Base-by-base conservation (phyloP, 129 eudicot species). In the Calendula officinalis region DNA sequence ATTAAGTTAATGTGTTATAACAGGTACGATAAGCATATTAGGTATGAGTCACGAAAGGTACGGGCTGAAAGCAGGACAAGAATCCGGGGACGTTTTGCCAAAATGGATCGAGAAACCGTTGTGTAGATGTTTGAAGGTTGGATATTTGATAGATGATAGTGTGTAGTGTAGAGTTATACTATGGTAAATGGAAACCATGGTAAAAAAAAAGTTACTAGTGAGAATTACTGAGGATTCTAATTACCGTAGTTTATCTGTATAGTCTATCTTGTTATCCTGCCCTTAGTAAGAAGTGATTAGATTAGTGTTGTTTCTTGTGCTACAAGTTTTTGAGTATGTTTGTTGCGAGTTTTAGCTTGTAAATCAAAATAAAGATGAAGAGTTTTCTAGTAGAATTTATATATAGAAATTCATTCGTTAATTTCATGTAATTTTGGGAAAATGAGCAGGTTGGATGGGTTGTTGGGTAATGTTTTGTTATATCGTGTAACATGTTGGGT, bases 21-120 rank as follows among this genome's bases (percentile, higher is more conserved):
- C 78, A 91, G 98, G 86, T 91, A 84, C 52, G 96, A 91, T 6
- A 91, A 88, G 95, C 98, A 85, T 66, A 85, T 91, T 16, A 81
- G 98, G 77, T 91, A 91, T 15, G 98, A 88, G 60, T 87, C 98
- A 40, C 64, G 98, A 57, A 91, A 88, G 82, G 86, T 81, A n/a
- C 80, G 91, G 8, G 98, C 98, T 17, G 98, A 91, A 60, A 76
- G 74, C 73, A 78, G 98, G 81, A 79, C 76, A 17, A 87, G 98
- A 64, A 70, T 91, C 64, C 83, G 78, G 62, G 98, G 98, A 5
- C 98, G 98, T 38, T 91, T 91, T 70, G 98, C 98, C 38, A 91
- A 87, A 80, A 75, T 84, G 65, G 91, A 81, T 27, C 78, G 60
- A 14, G 81, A 68, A 76, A 59, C 8, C 33, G 3, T 47, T 12